A percentile compares a stretch with the other conserved stretches of the same genome.
These are phyloP conservation scores for Apiosordaria backusii DNA, from an alignment of 495 filamentous ascomycete species.

Conservation along the genomic window DNA sequence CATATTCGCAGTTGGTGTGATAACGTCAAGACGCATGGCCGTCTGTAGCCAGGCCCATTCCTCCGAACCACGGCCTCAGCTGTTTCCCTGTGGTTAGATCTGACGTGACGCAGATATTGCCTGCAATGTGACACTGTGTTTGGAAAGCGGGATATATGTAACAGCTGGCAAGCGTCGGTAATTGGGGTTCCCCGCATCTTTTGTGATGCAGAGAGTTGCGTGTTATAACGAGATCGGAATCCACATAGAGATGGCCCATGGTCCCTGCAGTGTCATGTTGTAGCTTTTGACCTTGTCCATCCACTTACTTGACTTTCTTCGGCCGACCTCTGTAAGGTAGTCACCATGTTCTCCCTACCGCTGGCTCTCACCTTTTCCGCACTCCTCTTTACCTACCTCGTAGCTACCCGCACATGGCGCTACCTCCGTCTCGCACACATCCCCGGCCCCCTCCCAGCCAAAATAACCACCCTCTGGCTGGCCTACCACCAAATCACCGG, in stretches of 20 bases:
- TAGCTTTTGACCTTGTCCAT: neutral
- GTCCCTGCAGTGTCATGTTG: no score
- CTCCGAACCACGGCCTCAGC: neutral
- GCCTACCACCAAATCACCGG: constrained; percentile 12
- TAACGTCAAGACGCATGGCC: neutral
- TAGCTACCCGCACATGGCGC: constrained; percentile 4
- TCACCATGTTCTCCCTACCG: neutral
- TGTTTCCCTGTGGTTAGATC: neutral
- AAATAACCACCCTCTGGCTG: constrained; percentile 15
- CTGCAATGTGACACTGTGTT: neutral
- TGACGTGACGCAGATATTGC: neutral
- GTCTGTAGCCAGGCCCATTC: neutral
- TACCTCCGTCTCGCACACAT: constrained; percentile 14
- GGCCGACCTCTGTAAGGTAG: no score
- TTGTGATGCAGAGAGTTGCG: neutral
- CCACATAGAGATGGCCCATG: no score
- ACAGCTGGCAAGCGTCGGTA: neutral
- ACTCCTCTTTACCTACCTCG: constrained; percentile 7
- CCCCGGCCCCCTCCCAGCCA: constrained; percentile 11
- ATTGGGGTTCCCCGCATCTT: neutral
- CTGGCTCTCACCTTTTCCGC: neutral
- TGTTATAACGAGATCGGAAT: neutral
- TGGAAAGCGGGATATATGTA: neutral
- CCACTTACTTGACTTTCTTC: neutral
- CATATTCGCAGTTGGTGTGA: no score